A percentile compares a stretch with the other conserved stretches of the same genome.
These are phyloP conservation scores for Rubus parviflorus DNA, from an alignment of 306 rosid genomes.

Conservation along the genomic window DNA sequence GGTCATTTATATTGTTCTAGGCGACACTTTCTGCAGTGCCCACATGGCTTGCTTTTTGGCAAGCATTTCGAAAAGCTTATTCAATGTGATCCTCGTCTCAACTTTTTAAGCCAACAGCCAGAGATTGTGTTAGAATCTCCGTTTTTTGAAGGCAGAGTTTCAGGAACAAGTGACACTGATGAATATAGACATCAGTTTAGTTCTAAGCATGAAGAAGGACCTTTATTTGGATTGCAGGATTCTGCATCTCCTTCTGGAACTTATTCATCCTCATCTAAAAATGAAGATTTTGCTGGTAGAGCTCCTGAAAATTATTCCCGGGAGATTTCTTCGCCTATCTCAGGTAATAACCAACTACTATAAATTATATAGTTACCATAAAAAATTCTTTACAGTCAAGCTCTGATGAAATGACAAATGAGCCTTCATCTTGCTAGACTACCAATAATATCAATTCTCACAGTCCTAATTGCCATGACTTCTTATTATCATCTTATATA, in stretches of 20 bases:
- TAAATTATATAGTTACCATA: background rate
- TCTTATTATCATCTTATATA: background rate
- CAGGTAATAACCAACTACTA: conserved; percentile 46
- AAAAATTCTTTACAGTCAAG: background rate
- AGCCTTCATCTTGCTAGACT: background rate
- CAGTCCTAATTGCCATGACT: no score
- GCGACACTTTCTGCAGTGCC: conserved; percentile 71
- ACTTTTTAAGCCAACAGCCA: conserved; percentile 60
- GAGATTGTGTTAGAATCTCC: conserved; percentile 67
- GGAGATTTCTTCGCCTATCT: conserved; percentile 57
- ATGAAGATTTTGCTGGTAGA: conserved; percentile 46
- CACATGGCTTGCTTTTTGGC: conserved; percentile 55
- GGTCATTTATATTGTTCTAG: conserved; percentile 32
- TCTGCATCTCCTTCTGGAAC: conserved; percentile 58
- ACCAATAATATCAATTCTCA: background rate
- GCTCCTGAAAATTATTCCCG: conserved; percentile 46
- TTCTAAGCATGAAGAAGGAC: conserved; percentile 38
- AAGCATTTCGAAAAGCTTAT: conserved; percentile 83
- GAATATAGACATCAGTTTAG: conserved; percentile 39
- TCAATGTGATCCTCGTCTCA: conserved; percentile 84
- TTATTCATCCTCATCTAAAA: conserved; percentile 54
- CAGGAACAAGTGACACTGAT: conserved; percentile 35
- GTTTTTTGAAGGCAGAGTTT: conserved; percentile 54
- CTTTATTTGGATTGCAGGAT: conserved; percentile 47
- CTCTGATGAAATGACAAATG: background rate